Conservation (phyloP, 1,139 yeast genomes). For the Hansenula sp. region DNA sequence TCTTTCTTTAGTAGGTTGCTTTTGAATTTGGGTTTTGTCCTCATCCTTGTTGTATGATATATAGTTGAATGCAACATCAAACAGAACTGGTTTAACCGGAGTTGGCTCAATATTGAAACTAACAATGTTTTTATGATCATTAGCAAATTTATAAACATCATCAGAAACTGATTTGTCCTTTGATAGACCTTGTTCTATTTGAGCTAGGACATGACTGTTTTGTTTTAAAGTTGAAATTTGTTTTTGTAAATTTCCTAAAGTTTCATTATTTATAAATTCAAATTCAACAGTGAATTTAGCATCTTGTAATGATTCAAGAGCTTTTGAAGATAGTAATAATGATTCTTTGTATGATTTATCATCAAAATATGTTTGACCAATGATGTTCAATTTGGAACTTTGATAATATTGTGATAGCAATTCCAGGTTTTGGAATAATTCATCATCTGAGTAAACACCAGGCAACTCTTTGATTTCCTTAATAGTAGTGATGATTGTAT, state of each 20-base stretch:
- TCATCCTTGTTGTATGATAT: slow-evolving; percentile 38
- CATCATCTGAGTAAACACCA: slow-evolving; percentile 87
- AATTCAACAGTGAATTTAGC: slow-evolving; percentile 13
- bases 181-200: slow-evolving; percentile 32
- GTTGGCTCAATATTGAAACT: slow-evolving; percentile 40
- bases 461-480: slow-evolving; percentile 71
- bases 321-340: slow-evolving; percentile 43
- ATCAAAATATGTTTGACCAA: slow-evolving; percentile 48
- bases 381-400: slow-evolving; percentile 36
- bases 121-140: slow-evolving; percentile 11
- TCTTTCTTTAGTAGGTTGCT: not conserved
- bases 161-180: slow-evolving; percentile 11
- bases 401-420: slow-evolving; percentile 43
- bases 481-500: slow-evolving; percentile 32
- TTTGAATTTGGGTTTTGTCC: not conserved
- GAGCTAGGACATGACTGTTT: slow-evolving; percentile 49
- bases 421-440: slow-evolving; percentile 50
- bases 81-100: slow-evolving; percentile 80
- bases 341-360: slow-evolving; percentile 47
- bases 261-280: slow-evolving; percentile 32
- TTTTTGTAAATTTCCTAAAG: slow-evolving; percentile 28
- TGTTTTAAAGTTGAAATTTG: slow-evolving; percentile 30
- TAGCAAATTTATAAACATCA: slow-evolving; percentile 11
- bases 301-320: slow-evolving; percentile 25
- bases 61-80: slow-evolving; percentile 85